phyloP scores from a whole-genome alignment of 257 asterid species.

The Fraxinus quadrangulata region DNA sequence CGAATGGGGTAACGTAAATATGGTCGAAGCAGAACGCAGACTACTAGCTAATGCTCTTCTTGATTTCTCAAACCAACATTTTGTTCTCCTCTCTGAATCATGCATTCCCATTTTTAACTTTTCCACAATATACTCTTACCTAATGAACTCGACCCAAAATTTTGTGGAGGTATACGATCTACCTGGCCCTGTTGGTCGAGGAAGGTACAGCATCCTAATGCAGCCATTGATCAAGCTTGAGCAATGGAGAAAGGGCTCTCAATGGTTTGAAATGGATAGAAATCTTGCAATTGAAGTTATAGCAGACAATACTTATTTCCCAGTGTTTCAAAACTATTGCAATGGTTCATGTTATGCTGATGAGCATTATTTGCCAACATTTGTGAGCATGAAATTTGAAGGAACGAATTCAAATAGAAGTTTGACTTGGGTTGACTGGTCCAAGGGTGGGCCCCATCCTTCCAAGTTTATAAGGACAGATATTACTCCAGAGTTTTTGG shows the following conservation, averaged over 20 bases:
- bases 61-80: conserved; percentile 74
- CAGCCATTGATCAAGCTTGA: conserved; percentile 45
- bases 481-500: conserved; percentile 48
- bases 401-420: conserved; percentile 51
- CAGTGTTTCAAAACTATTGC: conserved; percentile 52
- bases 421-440: conserved; percentile 87
- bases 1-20: conserved; percentile 73
- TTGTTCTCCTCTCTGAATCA: conserved; percentile 79
- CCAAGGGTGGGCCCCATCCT: conserved; percentile 88
- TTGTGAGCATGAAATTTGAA: conserved; percentile 49
- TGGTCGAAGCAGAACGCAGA: conserved; percentile 91
- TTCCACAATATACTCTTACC: conserved; percentile 68
- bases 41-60: conserved; percentile 83
- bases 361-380: conserved; percentile 84
- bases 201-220: conserved; percentile 61
- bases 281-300: conserved; percentile 63
- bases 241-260: conserved; percentile 89
- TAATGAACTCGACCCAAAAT: conserved; percentile 52
- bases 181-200: conserved; percentile 63
- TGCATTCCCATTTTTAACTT: conserved; percentile 87
- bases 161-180: conserved; percentile 61
- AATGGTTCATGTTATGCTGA: conserved; percentile 63
- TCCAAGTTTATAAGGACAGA: conserved; percentile 44
- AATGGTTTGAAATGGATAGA: conserved; percentile 82
- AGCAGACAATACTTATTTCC: conserved; percentile 51